Base-by-base conservation (phyloP, 305 asterid genomes). In the Striga hermonthica region DNA sequence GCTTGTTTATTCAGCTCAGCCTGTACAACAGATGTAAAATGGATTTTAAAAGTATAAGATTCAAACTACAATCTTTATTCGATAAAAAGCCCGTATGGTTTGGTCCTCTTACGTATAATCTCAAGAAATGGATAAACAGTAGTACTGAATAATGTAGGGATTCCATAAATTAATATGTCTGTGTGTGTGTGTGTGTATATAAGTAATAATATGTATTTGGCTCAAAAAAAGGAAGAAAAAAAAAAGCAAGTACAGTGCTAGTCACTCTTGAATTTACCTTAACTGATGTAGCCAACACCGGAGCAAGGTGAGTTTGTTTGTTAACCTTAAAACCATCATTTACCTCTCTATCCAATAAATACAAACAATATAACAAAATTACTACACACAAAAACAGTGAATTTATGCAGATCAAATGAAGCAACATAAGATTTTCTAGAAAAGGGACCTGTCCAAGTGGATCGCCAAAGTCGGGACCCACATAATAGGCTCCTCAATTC, bases 381-480 rank as follows among this genome's bases (percentile, higher is more conserved):
- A 64, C 47, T 13, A 66, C 52, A 73, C 47, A 73, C 62, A 54
- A 62, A 62, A 0, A 55, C 12, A 62, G 0, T 7, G 22, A 60
- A 22, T 2, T 22, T 22, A 22, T 22, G 2, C 31, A 9, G 13
- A 50, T 48, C 13, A 16, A 57, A 47, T 15, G n/a, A 36, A 66
- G 8, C 15, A 48, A 56, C 34, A 6, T 65, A 57, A 58, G 22
- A 40, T 67, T 60, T 66, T 60, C 58, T 40, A 57, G 12, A 14
- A 60, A 4, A 64, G 38, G 57, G 75, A 93, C 99, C 97, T 90
- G 52, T 93, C 97, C 72, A 93, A 82, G 82, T 93, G 99, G 78
- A 92, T 93, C 31, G 99, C 99, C 57, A 88, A 79, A 71, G 97
- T 90, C 52, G 99, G 97, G 65, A 93, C 81, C 70, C 99, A 88